Percentiles rank a stretch among this genome's conserved stretches.
Conservation (phyloP, 768 basidiomycete genomes). For the Auriscalpium microsporum region DNA sequence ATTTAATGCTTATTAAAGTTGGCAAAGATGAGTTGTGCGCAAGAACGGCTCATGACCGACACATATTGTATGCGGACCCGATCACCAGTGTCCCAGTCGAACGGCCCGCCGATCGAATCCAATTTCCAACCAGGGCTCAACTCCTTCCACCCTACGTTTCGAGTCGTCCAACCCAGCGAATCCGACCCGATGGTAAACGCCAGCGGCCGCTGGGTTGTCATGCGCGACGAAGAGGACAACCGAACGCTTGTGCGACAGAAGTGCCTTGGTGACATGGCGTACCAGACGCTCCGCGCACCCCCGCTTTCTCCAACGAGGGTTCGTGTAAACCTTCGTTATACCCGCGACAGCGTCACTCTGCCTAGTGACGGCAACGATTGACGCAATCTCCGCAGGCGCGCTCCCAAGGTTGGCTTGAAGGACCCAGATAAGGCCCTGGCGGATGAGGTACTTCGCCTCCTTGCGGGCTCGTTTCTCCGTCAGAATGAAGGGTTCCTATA, state of each 20-base stretch:
- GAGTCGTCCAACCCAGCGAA: conserved; percentile 44
- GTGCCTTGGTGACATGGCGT: conserved; percentile 44
- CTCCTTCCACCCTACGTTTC: conserved; percentile 28
- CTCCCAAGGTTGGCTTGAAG: conserved; percentile 33
- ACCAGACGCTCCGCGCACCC: conserved; percentile 59
- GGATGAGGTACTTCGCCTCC: conserved; percentile 47
- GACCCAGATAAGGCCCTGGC: conserved; percentile 48
- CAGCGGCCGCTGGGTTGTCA: conserved; percentile 41
- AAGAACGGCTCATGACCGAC: neutral
- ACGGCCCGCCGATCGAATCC: conserved; percentile 46
- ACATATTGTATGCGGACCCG: neutral
- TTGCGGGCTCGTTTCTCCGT: conserved; percentile 29
- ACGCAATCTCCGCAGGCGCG: conserved; percentile 38
- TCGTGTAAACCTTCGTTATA: conserved; percentile 68
- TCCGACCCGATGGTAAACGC: conserved; percentile 57
- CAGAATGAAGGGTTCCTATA: conserved; percentile 49
- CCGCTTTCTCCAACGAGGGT: conserved; percentile 37
- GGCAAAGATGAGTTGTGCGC: neutral
- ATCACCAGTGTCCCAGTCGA: conserved; percentile 61
- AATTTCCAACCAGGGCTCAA: conserved; percentile 52
- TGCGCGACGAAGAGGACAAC: conserved; percentile 64
- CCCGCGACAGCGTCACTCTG: conserved; percentile 48
- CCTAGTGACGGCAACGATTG: conserved; percentile 61
- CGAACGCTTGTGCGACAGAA: conserved; percentile 32
- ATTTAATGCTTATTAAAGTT: no score